Base-by-base conservation (phyloP, 1,139 yeast genomes). In the Kurtzmaniella quercitrusa region DNA sequence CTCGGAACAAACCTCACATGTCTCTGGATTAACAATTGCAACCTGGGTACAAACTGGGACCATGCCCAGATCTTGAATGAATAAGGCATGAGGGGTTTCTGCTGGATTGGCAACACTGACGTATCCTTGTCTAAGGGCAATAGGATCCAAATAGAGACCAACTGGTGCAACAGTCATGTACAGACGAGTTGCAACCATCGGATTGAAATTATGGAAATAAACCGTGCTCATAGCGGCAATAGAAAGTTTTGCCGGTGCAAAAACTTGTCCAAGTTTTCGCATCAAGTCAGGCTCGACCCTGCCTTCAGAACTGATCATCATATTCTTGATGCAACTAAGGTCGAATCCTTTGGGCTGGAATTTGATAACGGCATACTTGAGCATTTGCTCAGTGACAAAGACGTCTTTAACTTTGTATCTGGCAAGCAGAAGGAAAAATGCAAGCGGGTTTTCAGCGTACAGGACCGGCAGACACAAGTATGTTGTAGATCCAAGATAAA, bases 1-100 rank as follows among this genome's bases (percentile, higher is more conserved):
- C 45, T 83, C 84, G 47, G 78, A 80, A 60, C 98, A 93, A 15
- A 89, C 66, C 42, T 69, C 66, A 40, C 78, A 65, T 0, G 97
- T 93, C 59, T 91, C 97, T 0, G 98, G 98, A 52, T 94, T 94
- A 4, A 93, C 98, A 48, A 93, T 87, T 1, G 96, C 94, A 36
- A 94, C 80, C 57, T 89, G 95, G 0, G 98, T 88, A 57, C 95
- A 88, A 14, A 89, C 93, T 0, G 97, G 95, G 0, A 91, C 97
- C 77, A 91, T 86, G 7, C 99, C 99, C 0, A 96, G 87, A 57
- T 94, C 98, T 55, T 89, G 96, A 14, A 94, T 67, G 48, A 84
- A 84, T 42, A 93, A 66, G 0, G 89, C 87, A 44, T 80, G 76
- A 1, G 84, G 81, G 40, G 76, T 78, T 43, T 78, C 82, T 1